Base-by-base conservation (phyloP, 805 yeast genomes). In the Cyberlindnera sargentensis region DNA sequence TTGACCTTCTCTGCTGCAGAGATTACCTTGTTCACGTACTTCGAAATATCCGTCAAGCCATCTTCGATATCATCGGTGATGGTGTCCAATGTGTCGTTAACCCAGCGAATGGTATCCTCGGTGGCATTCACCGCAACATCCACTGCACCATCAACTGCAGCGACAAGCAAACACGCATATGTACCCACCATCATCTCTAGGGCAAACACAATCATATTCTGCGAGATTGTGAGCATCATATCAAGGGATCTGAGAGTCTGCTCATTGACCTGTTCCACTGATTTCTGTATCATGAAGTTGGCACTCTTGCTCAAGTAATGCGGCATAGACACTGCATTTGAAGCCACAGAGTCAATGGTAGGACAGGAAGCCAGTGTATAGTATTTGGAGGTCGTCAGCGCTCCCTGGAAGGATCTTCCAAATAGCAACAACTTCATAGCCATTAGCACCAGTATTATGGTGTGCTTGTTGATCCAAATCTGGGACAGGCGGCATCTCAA, bases 161-260 rank as follows among this genome's bases (percentile, higher is more conserved):
- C 81, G 0, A 84, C 77, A 10, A 88, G 60, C 10, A 93, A 67
- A 61, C 99, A 93, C 0, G 84, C 82, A 62, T 86, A 87, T 0
- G 98, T 93, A 0, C 97, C 98, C 2, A 89, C 61, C 39, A 84
- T 75, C 49, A 91, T 53, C 30, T 89, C 88, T 7, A 91, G 64
- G 6, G 78, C 66, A 56, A 91, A 86, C 4, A 77, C 56, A 0
- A 86, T 58, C 34, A 89, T 49, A 35, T 72, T 69, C 51, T 84
- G 82, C 6, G 81, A 65, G 0, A 79, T 82, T 1, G 77, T 73
- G 0, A 86, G 57, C 8, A 78, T 53, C 39, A 79, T 45, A 1
- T 68, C 55, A 8, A 85, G 43, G 1, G 73, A 50, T 3, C 66
- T 59, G 28, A 73, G 53, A 8, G 79, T 63, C 0, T 71, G 77